Evolutionary conservation across 805 yeast species (phyloP), one percentile per base, ranked within the genome.

Genomic region (Wickerhamiella cacticola): DNA sequence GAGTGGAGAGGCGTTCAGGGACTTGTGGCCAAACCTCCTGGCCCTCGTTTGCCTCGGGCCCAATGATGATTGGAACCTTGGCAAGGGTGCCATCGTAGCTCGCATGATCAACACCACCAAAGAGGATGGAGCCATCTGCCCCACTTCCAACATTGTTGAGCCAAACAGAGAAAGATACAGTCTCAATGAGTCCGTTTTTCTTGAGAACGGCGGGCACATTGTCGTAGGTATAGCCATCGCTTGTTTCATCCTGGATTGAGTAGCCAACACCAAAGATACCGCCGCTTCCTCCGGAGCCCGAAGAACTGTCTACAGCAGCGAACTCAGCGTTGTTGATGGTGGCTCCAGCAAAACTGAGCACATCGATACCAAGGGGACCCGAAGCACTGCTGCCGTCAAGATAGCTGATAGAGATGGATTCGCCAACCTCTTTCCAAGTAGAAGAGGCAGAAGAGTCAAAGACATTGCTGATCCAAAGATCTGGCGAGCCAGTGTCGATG

Each of bases 401-500:
- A 56, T 74, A 75, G 15, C 50, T 41, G 48, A 69, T 68, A 34
- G 46, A 54, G 52, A 70, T 72, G 13, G 21, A 3, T 6, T 15
- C 13, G 3, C 22, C 19, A 9, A 9, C 5, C 4, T 24, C 25
- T 2, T 46, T 15, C 31, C 10, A 40, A 25, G 49, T 23, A 21
- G 26, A n/a, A 13, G 46, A 42, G 3, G 8, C 3, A 2, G 12
- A 3, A n/a, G 39, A 21, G 23, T 21, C 21, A 13, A 22, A 42
- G 15, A 2, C 15, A 16, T 29, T 2, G 8, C 5, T 28, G 3
- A 79, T 73, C 83, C 84, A 80, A 35, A 80, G 59, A 59, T 81
- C 87, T 1, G 81, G 70, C 0, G 86, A 78, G 1, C 87, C 88
- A 1, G 88, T 81, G 56, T 81, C 89, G 9, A 81, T 60, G 24